Evolutionary conservation across 768 basidiomycete genomes (phyloP), one percentile per base, ranked within the genome.

Genomic region (Termitomyces heimii): DNA sequence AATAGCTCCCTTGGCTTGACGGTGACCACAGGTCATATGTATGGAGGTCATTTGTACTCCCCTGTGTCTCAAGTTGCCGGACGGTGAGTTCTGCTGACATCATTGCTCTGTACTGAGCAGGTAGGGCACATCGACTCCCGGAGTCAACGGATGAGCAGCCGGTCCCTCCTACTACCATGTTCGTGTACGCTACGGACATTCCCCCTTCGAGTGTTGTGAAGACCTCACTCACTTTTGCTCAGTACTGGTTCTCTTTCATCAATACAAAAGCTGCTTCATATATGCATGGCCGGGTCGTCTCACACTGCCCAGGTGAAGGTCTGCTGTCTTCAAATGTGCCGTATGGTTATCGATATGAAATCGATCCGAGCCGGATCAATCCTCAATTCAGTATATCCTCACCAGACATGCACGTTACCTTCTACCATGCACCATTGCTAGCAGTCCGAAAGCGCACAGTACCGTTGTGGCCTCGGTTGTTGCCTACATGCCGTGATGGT

Each of bases 21-120:
- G 37, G 51, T 31, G 20, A 32, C 29, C 48, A 46, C 44, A 39
- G 35, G 29, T 31, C 10, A 12, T n/a, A 10, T 13, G 26, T 28
- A 10, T 10, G 29, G 9, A 18, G 18, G 9, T 4, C 9, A 20
- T 9, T 47, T 31, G 29, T 31, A 34, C 13, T 28, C 20, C 60
- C 55, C 55, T 59, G 57, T n/a, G 40, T 7, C 52, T 59, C 32
- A 9, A 55, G 53, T 57, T 54, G 13, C 58, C 61, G 61, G 53
- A 18, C 32, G 9, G 6, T 29, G 5, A 43, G 47, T 0, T 47
- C 43, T 32, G 42, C 56, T 31, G 28, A 35, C 47, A 50, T 53
- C 58, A 55, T 47, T 31, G 5, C 29, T 7, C 8, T 34, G 31
- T 14, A 8, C 18, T 40, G n/a, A n/a, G n/a, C n/a, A n/a, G n/a